A percentile compares a stretch with the other conserved stretches of the same genome.
phyloP scores from a whole-genome alignment of 257 asterid species.

The Nicotiana sylvestris region DNA sequence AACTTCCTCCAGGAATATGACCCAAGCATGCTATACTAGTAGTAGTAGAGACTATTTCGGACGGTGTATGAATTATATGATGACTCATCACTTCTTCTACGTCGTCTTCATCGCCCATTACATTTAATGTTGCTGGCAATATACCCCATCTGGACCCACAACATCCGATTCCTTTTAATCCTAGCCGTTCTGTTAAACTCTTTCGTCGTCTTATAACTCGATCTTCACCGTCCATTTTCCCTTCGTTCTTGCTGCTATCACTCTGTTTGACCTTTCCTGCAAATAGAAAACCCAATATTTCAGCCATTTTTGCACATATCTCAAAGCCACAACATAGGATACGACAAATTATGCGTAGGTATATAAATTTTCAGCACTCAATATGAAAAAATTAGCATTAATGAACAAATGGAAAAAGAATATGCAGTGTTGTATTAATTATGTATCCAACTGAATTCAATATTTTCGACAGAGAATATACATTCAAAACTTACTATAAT shows the following conservation, averaged over 20 bases:
- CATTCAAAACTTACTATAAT: not conserved
- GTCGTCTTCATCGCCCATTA: slow-evolving; percentile 29
- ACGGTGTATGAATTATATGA: not conserved
- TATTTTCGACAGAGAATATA: not conserved
- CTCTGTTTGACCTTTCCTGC: slow-evolving; percentile 39
- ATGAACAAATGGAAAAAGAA: not conserved
- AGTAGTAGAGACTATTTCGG: slow-evolving; percentile 12
- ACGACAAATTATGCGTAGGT: not conserved
- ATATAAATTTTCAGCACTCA: not conserved
- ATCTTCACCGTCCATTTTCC: slow-evolving; percentile 54
- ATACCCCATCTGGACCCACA: slow-evolving; percentile 63
- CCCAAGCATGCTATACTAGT: slow-evolving; percentile 26
- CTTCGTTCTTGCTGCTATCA: slow-evolving; percentile 35
- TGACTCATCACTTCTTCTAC: not conserved
- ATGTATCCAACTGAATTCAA: not conserved
- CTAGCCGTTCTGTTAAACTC: slow-evolving; percentile 61
- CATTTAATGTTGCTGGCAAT: slow-evolving; percentile 36
- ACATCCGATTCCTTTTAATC: slow-evolving; percentile 56
- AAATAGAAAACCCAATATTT: slow-evolving; percentile 36
- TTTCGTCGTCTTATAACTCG: slow-evolving; percentile 45
- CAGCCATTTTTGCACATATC: slow-evolving; percentile 13
- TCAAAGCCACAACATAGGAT: not conserved
- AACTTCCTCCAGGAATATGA: slow-evolving; percentile 20
- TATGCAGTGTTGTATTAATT: not conserved
- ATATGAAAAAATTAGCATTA: not conserved